These are phyloP conservation scores for Amaranthus palmeri DNA, from an alignment of 148 eudicot genomes.

Conservation along the genomic window DNA sequence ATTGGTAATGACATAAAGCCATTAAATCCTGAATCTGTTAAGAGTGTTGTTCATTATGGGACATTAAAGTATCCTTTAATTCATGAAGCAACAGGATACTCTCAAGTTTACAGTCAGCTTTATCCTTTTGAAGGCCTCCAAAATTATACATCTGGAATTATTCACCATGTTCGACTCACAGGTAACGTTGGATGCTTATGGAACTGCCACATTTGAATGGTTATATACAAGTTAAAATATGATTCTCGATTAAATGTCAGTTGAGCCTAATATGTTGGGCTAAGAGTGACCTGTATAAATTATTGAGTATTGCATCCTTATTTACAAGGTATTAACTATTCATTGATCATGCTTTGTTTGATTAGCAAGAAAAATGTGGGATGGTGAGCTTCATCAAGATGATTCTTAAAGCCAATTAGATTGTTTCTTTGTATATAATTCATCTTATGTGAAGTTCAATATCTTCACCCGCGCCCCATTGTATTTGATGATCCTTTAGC, in stretches of 20 bases:
- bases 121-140: conserved; percentile 88
- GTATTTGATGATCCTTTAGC: background rate
- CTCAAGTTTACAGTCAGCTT: conserved; percentile 75
- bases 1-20: conserved; percentile 71
- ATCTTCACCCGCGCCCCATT: background rate
- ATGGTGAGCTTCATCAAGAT: background rate
- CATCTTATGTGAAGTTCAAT: background rate
- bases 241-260: background rate
- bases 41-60: conserved; percentile 73
- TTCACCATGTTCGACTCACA: conserved; percentile 86
- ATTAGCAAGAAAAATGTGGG: background rate
- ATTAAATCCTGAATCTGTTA: conserved; percentile 52
- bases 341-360: background rate
- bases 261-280: background rate
- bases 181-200: conserved; percentile 32
- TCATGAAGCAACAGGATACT: conserved; percentile 55
- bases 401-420: background rate
- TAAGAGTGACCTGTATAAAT: background rate
- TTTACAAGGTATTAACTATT: background rate
- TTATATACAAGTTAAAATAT: background rate
- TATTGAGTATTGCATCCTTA: background rate
- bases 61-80: conserved; percentile 29
- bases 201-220: background rate
- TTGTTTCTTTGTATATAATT: background rate
- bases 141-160: conserved; percentile 96